These are phyloP conservation scores for Kuraishia ogatae DNA, from an alignment of 805 yeast genomes.

Conservation along the genomic window DNA sequence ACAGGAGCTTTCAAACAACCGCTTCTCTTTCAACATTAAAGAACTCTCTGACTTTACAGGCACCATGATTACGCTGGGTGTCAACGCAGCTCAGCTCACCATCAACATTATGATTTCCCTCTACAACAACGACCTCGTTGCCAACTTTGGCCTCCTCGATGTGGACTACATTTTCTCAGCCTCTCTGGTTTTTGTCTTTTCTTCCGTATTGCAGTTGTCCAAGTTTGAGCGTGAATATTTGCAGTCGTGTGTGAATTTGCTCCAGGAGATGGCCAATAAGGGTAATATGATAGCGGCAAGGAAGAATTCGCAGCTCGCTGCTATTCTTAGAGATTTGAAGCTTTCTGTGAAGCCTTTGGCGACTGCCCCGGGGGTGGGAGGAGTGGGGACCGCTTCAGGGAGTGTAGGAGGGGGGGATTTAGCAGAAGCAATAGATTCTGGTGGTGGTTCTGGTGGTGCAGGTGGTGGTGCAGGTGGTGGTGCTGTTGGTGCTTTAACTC, in stretches of 20 bases:
- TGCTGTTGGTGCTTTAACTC: not conserved
- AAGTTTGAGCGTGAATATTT: constrained; percentile 9
- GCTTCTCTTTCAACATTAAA: constrained; percentile 6
- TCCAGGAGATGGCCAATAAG: constrained; percentile 10
- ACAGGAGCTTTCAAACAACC: constrained; percentile 3
- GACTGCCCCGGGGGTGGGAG: not conserved
- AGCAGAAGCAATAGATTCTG: no score
- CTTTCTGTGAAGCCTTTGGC: not conserved
- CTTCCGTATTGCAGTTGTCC: constrained; percentile 13
- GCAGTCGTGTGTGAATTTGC: constrained; percentile 11
- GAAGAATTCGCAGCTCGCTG: constrained; percentile 10
- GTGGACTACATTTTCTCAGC: constrained; percentile 19
- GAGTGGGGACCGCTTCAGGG: not conserved
- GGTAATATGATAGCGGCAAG: constrained; percentile 15
- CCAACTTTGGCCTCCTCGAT: constrained; percentile 20
- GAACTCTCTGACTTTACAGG: constrained; percentile 7
- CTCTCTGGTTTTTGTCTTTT: constrained; percentile 17
- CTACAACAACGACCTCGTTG: constrained; percentile 13
- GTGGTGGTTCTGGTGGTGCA: no score
- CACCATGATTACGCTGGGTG: constrained; percentile 15
- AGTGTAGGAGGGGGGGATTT: no score
- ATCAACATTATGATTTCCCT: constrained; percentile 10
- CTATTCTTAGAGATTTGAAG: constrained; percentile 2
- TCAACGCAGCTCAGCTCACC: constrained; percentile 18
- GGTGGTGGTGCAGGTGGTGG: no score